Evolutionary conservation across 148 eudicot species (phyloP).

Genomic region (Talinum fruticosum): DNA sequence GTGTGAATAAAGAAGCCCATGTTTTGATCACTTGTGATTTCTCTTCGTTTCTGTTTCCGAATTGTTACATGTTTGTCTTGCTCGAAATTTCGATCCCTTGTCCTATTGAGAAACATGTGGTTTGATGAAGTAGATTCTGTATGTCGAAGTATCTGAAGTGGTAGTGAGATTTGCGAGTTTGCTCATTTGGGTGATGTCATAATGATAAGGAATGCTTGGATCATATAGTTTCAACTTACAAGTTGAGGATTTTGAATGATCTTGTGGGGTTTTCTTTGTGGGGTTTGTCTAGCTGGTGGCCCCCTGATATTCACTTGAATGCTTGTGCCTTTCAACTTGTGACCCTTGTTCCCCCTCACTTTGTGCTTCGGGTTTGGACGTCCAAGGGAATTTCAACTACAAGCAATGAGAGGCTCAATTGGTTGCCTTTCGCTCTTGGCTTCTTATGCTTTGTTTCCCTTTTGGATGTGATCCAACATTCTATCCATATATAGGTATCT

Average conservation of each 20-base stretch:
- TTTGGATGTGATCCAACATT: neutral
- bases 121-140: neutral
- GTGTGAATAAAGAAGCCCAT: slow-evolving; percentile 13
- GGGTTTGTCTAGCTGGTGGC: neutral
- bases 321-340: slow-evolving; percentile 3
- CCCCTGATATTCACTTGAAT: neutral
- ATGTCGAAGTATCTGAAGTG: slow-evolving; percentile 7
- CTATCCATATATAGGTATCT: neutral
- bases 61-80: neutral
- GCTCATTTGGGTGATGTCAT: slow-evolving; percentile 9
- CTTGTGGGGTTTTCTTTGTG: slow-evolving; percentile 3
- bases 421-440: neutral
- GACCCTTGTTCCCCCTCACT: neutral
- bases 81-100: neutral
- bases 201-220: slow-evolving; percentile 28
- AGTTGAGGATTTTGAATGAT: slow-evolving; percentile 1
- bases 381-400: neutral
- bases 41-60: neutral
- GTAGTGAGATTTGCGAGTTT: slow-evolving; percentile 12
- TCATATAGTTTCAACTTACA: slow-evolving; percentile 13
- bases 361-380: neutral
- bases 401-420: neutral
- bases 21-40: neutral
- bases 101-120: neutral
- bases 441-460: neutral